Base-by-base conservation (phyloP, 2,329 filamentous ascomycete species). In the Botryotinia calthae region DNA sequence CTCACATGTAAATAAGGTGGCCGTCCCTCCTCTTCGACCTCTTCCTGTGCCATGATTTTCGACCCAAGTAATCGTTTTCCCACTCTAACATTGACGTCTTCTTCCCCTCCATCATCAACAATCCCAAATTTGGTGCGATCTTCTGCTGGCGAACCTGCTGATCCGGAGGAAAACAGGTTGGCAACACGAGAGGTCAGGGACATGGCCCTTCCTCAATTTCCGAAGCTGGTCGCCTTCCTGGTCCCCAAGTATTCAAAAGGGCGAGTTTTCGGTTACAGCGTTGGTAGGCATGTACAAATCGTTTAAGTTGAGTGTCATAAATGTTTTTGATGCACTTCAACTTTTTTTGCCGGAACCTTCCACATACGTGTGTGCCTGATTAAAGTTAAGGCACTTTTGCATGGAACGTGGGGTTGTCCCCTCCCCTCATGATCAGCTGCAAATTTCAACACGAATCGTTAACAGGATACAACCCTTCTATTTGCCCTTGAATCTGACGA, bases 1-100 rank as follows among this genome's bases (percentile, higher is more conserved):
- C 74, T 81, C 82, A 91, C 89, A 83, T 91, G 87, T 77, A 89
- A 79, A 80, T 89, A 90, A 72, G 88, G 88, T 76, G 89, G 88
- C 76, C 89, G 86, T 77, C 83, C 84, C 81, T 89, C 87, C 75
- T 85, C 81, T 75, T 88, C 87, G 74, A 74, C 72, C 77, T 75
- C 76, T 80, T 81, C 72, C 76, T 76, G 74, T 79, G 80, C 76
- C 76, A 79, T 77, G 64, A 75, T 78, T 72, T 77, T 75, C 75
- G 77, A 75, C 70, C 68, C 72, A 73, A 77, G 67, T 58, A 68
- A 31, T 65, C 68, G 63, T 77, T 74, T 70, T 77, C 75, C 78
- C 75, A 77, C 74, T 73, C 76, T 79, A 74, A 79, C 76, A 79
- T 82, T 77, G 73, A 79, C 75, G 48, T 75, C 72, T 67, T 76